Evolutionary conservation across 768 basidiomycete genomes (phyloP).

Genomic region (Kwoniella dejecticola): DNA sequence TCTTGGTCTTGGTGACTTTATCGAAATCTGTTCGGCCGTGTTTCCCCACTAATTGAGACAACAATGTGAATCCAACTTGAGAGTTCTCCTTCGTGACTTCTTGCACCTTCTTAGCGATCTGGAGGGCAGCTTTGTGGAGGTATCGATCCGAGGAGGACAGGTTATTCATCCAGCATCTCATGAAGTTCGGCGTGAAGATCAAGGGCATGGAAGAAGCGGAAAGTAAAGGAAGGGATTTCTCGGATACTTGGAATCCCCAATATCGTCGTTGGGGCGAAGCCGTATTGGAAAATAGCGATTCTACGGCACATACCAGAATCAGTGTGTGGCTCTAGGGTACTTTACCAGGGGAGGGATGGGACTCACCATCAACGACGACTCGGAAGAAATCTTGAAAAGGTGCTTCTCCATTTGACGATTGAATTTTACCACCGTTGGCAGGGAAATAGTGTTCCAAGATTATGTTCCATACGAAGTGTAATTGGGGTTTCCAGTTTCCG

Average conservation of each 20-base stretch:
- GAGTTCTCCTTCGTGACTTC: conserved; percentile 73
- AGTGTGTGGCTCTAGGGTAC: neutral
- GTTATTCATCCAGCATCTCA: conserved; percentile 96
- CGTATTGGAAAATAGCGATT: conserved; percentile 79
- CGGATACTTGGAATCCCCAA: conserved; percentile 94
- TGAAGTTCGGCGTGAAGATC: conserved; percentile 91
- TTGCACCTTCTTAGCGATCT: conserved; percentile 78
- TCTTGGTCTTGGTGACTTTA: conserved; percentile 86
- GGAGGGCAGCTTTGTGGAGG: conserved; percentile 81
- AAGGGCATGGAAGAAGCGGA: conserved; percentile 70
- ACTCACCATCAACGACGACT: conserved; percentile 83
- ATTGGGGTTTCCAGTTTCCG: conserved; percentile 77
- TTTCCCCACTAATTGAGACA: conserved; percentile 78
- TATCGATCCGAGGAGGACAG: conserved; percentile 83
- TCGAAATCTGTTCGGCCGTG: conserved; percentile 88
- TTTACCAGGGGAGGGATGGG: neutral
- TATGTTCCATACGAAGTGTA: conserved; percentile 88
- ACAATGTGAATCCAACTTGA: conserved; percentile 76
- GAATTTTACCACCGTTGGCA: conserved; percentile 55
- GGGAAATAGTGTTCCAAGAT: conserved; percentile 74
- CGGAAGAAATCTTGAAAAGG: conserved; percentile 89
- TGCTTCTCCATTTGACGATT: conserved; percentile 57
- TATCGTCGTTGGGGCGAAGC: conserved; percentile 86
- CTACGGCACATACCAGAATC: conserved; percentile 58
- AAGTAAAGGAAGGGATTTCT: conserved; percentile 72